phyloP scores from a whole-genome alignment of 495 filamentous ascomycete genomes.

The Penicillium goetzii region DNA sequence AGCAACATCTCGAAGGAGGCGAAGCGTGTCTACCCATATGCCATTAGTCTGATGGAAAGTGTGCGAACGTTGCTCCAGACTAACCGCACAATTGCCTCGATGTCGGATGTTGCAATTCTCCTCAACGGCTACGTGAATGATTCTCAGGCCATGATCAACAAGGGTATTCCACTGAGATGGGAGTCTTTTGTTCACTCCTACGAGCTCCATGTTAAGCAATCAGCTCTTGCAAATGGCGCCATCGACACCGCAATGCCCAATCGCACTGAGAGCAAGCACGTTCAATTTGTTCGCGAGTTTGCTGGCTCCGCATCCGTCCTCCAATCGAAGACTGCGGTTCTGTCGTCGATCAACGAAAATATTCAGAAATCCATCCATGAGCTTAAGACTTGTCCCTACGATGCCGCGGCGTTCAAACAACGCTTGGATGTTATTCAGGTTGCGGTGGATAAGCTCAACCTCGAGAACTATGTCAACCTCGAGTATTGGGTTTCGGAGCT shows the following conservation, averaged over 20 bases:
- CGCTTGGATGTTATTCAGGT: constrained; percentile 84
- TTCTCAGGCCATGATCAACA: constrained; percentile 75
- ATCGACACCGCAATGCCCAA: constrained; percentile 61
- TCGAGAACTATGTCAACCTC: constrained; percentile 94
- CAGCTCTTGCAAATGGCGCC: constrained; percentile 58
- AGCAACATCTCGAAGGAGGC: constrained; percentile 97
- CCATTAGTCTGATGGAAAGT: constrained; percentile 97
- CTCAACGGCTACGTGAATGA: constrained; percentile 90
- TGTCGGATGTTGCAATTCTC: constrained; percentile 83
- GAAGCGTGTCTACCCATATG: constrained; percentile 94
- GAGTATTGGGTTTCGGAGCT: constrained; percentile 82
- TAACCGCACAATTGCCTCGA: constrained; percentile 73
- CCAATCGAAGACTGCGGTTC: constrained; percentile 78
- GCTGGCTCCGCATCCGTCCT: constrained; percentile 79
- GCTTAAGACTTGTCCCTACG: constrained; percentile 84
- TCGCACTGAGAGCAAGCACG: constrained; percentile 84
- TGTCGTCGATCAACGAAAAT: constrained; percentile 77
- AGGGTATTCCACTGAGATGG: constrained; percentile 89
- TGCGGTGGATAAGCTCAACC: constrained; percentile 90
- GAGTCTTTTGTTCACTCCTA: constrained; percentile 97
- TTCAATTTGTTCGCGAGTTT: constrained; percentile 94
- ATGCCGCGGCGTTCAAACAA: constrained; percentile 70
- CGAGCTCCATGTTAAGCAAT: constrained; percentile 82
- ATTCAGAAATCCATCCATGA: constrained; percentile 82
- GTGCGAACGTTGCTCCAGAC: constrained; percentile 89